A percentile compares a stretch with the other conserved stretches of the same genome.
These are phyloP conservation scores for Cymbopogon flexuosus DNA, from an alignment of 202 grass and related monocot genomes.

Conservation along the genomic window DNA sequence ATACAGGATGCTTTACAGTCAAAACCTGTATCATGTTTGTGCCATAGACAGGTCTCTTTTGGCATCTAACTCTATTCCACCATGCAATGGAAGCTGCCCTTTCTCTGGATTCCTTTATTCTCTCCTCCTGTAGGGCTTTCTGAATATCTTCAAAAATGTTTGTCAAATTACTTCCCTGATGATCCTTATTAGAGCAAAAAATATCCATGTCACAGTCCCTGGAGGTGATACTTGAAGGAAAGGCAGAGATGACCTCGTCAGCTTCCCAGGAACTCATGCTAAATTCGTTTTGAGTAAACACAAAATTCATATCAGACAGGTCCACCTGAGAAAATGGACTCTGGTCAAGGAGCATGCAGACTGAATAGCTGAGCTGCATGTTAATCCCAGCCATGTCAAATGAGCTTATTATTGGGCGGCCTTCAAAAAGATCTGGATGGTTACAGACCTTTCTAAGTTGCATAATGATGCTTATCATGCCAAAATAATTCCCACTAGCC, in stretches of 20 bases:
- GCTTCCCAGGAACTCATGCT: constrained; percentile 80
- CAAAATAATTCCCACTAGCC: constrained; percentile 89
- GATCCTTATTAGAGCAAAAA: constrained; percentile 40
- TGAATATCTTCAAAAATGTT: constrained; percentile 96
- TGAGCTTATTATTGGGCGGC: constrained; percentile 92
- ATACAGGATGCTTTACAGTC: constrained; percentile 66
- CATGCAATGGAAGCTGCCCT: constrained; percentile 77
- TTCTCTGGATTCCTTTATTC: constrained; percentile 70
- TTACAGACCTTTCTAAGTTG: constrained; percentile 98
- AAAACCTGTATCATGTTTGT: constrained; percentile 73
- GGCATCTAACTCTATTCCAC: constrained; percentile 86
- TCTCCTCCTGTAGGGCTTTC: constrained; percentile 74
- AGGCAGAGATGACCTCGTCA: constrained; percentile 47
- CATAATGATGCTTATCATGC: constrained; percentile 99
- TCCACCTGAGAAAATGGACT: constrained; percentile 70
- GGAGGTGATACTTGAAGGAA: constrained; percentile 40
- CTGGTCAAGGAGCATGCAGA: constrained; percentile 61
- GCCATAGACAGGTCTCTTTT: constrained; percentile 84
- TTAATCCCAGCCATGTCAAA: constrained; percentile 96
- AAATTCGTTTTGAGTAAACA: constrained; percentile 84
- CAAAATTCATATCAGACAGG: constrained; percentile 73
- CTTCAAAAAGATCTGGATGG: constrained; percentile 99
- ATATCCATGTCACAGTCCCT: constrained; percentile 23
- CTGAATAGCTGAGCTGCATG: constrained; percentile 64
- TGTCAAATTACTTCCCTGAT: constrained; percentile 36